phyloP scores from a whole-genome alignment of 768 basidiomycete genomes.

The Phlebiopsis flavidoalba region DNA sequence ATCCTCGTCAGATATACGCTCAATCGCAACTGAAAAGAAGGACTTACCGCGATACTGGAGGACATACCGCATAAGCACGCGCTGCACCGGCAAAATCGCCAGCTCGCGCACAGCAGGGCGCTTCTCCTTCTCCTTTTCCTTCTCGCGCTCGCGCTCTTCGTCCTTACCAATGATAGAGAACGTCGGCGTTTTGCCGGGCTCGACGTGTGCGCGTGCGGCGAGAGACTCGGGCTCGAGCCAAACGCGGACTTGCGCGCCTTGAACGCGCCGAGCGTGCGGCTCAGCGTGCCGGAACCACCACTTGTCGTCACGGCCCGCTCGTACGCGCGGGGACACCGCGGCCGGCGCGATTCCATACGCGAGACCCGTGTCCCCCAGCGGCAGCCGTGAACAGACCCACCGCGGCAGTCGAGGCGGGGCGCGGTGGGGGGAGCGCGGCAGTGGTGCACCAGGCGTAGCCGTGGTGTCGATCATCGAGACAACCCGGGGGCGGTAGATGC shows the following conservation, averaged over 20 bases:
- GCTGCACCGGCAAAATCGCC: conserved; percentile 58
- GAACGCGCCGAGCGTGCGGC: conserved; percentile 17
- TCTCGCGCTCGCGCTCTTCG: conserved; percentile 5
- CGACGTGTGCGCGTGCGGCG: neutral
- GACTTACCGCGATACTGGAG: conserved; percentile 53
- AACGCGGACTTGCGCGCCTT: conserved; percentile 8
- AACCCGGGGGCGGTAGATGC: conserved; percentile 1
- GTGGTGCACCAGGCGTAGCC: neutral
- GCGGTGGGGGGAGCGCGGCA: no score
- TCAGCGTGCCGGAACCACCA: conserved; percentile 5
- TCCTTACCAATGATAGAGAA: neutral
- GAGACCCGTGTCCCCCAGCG: conserved; percentile 24
- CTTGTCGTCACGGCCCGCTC: neutral
- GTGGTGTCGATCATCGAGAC: neutral
- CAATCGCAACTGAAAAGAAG: neutral
- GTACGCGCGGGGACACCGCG: neutral
- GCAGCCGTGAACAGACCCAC: conserved; percentile 25
- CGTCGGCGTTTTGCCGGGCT: neutral
- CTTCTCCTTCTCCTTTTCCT: neutral
- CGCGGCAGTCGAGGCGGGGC: neutral
- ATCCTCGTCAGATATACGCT: neutral
- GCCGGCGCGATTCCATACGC: conserved; percentile 18
- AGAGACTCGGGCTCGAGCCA: neutral
- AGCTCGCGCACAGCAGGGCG: conserved; percentile 44
- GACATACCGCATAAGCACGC: conserved; percentile 56